These are phyloP conservation scores for Houttuynia cordata DNA, from an alignment of 164 flowering plant genomes.

Conservation along the genomic window DNA sequence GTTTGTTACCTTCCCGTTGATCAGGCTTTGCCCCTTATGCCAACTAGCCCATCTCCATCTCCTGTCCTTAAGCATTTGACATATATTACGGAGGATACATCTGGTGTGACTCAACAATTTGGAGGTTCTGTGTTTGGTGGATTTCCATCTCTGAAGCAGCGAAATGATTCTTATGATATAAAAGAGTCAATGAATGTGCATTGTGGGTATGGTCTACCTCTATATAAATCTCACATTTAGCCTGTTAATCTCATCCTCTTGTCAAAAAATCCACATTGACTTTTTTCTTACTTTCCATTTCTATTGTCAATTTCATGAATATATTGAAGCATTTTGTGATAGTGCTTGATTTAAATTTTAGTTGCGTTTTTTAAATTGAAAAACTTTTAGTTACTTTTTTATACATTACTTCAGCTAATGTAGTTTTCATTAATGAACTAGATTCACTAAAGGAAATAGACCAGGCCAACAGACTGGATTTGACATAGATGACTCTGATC, in stretches of 20 bases:
- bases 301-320: no score
- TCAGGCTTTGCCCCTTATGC: constrained; percentile 66
- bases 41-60: constrained; percentile 42
- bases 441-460: constrained; percentile 73
- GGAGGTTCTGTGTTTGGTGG: constrained; percentile 99
- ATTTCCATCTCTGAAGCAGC: constrained; percentile 75
- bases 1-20: constrained; percentile 85
- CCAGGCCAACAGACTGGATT: constrained; percentile 85
- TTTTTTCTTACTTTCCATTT: neutral
- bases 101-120: constrained; percentile 25
- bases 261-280: no score
- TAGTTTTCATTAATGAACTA: constrained; percentile 10
- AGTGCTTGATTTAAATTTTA: neutral
- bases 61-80: constrained; percentile 55
- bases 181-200: constrained; percentile 88
- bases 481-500: constrained; percentile 77
- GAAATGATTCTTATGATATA: constrained; percentile 69
- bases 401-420: neutral
- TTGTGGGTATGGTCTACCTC: constrained; percentile 65
- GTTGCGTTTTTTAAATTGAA: no score
- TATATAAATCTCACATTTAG: no score
- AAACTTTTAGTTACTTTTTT: no score
- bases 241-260: neutral
- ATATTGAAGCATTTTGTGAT: no score
- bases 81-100: constrained; percentile 28